Conservation (phyloP, 2,329 filamentous ascomycete genomes). For the Myriosclerotinia curreyana region DNA sequence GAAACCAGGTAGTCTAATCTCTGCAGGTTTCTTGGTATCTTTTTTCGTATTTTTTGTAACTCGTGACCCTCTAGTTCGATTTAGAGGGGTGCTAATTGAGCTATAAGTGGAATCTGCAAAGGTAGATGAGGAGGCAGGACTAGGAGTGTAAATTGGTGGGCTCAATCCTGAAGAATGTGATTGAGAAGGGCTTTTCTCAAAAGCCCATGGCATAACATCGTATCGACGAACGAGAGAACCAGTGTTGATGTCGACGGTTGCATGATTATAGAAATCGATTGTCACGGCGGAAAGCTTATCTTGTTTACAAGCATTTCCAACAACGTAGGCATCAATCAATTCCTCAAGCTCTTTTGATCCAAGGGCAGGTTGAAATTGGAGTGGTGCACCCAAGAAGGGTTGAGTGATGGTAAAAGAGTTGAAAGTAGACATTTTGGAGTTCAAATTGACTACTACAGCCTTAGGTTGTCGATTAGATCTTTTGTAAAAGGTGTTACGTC, state of each 20-base stretch:
- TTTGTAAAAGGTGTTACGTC: neutral
- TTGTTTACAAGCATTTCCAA: slow-evolving; percentile 51
- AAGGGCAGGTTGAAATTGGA: slow-evolving; percentile 66
- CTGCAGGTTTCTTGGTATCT: slow-evolving; percentile 32
- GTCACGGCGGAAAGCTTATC: slow-evolving; percentile 58
- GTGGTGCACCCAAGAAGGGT: slow-evolving; percentile 52
- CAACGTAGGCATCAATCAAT: slow-evolving; percentile 56
- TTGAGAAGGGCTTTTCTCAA: slow-evolving; percentile 34
- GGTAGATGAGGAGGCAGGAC: slow-evolving; percentile 46
- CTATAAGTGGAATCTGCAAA: slow-evolving; percentile 39
- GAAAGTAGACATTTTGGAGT: slow-evolving; percentile 14
- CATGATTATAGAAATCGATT: slow-evolving; percentile 57
- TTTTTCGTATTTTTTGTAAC: slow-evolving; percentile 36
- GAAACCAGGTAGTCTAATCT: slow-evolving; percentile 54
- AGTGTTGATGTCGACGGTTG: slow-evolving; percentile 56
- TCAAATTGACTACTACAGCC: slow-evolving; percentile 15
- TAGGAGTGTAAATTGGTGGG: slow-evolving; percentile 41
- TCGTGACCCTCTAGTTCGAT: slow-evolving; percentile 24
- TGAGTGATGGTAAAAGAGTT: slow-evolving; percentile 52
- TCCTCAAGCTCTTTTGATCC: slow-evolving; percentile 59
- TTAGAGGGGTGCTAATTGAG: slow-evolving; percentile 32
- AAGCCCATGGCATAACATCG: slow-evolving; percentile 43
- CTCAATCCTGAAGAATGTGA: slow-evolving; percentile 56
- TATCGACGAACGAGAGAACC: slow-evolving; percentile 53
- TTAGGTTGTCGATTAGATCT: slow-evolving; percentile 12